Evolutionary conservation across 768 basidiomycete genomes (phyloP).

Genomic region (Kwoniella sp.): DNA sequence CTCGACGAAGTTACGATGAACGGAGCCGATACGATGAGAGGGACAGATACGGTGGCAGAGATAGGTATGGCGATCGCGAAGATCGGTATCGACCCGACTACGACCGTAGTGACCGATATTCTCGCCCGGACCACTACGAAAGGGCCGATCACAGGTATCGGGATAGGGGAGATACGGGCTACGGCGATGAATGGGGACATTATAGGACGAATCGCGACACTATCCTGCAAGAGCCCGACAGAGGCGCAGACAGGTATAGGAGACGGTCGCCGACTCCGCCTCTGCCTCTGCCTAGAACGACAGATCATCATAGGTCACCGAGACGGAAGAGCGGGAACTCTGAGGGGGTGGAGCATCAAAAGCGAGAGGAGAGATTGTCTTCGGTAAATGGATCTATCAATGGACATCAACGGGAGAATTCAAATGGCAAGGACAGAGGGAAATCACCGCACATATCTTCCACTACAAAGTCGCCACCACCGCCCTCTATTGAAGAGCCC

Average conservation of each 20-base stretch:
- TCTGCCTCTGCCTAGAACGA: neutral
- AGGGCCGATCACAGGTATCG: neutral
- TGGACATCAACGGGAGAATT: neutral
- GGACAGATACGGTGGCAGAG: conserved; percentile 4
- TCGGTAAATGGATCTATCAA: neutral
- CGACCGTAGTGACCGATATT: neutral
- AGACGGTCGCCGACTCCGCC: neutral
- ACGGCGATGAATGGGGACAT: neutral
- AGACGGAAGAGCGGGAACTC: neutral
- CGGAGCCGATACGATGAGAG: conserved; percentile 9
- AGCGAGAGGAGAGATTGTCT: neutral
- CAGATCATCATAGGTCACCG: neutral
- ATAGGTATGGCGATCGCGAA: conserved; percentile 1
- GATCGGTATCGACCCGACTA: neutral
- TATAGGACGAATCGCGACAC: conserved; percentile 4
- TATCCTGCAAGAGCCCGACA: neutral
- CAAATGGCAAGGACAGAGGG: neutral
- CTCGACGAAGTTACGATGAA: neutral
- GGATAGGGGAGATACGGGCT: neutral
- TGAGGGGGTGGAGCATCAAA: neutral
- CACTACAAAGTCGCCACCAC: neutral
- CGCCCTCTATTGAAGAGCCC: neutral
- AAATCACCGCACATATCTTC: neutral
- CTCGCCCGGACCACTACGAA: neutral
- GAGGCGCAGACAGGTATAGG: conserved; percentile 8